Evolutionary conservation across 177 flowering plant genomes (phyloP).

Genomic region (Vitis hybrid): DNA sequence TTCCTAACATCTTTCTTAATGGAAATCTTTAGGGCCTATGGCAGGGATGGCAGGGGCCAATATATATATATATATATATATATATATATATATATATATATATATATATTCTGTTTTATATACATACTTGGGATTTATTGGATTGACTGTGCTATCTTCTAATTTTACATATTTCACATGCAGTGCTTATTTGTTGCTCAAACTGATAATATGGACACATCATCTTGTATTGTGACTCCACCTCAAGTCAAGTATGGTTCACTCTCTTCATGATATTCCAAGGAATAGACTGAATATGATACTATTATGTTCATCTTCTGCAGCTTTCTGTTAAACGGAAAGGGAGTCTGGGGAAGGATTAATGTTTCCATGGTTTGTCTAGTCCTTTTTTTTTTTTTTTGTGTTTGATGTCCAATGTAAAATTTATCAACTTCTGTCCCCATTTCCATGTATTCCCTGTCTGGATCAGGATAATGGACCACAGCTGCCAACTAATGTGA

Average conservation of each 20-base stretch:
- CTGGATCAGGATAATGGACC: slow-evolving; percentile 47
- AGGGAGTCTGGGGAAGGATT: slow-evolving; percentile 44
- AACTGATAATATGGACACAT: slow-evolving; percentile 46
- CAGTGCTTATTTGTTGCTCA: slow-evolving; percentile 55
- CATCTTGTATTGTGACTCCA: slow-evolving; percentile 55
- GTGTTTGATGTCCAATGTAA: not conserved
- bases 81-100: not conserved
- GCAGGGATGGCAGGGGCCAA: too few relatives aligned
- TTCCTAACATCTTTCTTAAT: too few relatives aligned
- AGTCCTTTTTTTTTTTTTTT: not conserved
- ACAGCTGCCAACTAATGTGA: slow-evolving; percentile 49
- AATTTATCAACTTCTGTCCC: not conserved
- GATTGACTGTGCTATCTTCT: not conserved
- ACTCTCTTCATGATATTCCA: not conserved
- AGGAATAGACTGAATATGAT: not conserved
- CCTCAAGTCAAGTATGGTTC: slow-evolving; percentile 48
- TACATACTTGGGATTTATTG: not conserved
- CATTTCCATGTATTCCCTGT: not conserved
- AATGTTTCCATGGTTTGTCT: slow-evolving; percentile 38
- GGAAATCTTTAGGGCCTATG: too few relatives aligned
- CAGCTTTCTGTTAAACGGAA: slow-evolving; percentile 65
- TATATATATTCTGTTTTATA: too few relatives aligned
- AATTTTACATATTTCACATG: slow-evolving; percentile 1
- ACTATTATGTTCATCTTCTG: slow-evolving; percentile 11
- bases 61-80: not conserved